Evolutionary conservation across 2,329 filamentous ascomycete genomes (phyloP), one percentile per base, ranked within the genome.

Genomic region (Ophiostoma piceae): DNA sequence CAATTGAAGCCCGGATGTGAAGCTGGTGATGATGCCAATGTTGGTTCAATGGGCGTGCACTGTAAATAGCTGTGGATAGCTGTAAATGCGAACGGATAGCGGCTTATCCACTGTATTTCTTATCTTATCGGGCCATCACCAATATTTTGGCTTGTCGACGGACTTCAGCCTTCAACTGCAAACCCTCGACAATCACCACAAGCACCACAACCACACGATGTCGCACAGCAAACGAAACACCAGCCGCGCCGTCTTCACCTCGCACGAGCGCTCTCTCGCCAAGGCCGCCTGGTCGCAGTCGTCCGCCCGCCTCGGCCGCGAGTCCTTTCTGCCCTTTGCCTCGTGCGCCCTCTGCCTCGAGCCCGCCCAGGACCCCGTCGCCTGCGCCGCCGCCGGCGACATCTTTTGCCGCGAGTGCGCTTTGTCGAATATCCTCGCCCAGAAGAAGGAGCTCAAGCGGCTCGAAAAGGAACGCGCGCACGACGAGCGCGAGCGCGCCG

Each of bases 321-420:
- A 98, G 77, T 95, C 92, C 70, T 98, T 97, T 79, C 87, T 98
- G 12, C 90, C 92, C 5, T 97, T 98, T 78, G 92, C 90, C 69
- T 92, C 90, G 29, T 99, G 94, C 81, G 87, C 90, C 69, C 84
- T 99, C 37, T 99, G 94, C 77, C 88, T 98, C 19, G 87, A 93
- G 71, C 86, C 90, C 8, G 91, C 94, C 26, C 87, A 90, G 39
- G 87, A 92, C 66, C 94, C 95, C 0, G 92, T 97, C 47, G 88
- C 92, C 29, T 98, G 94, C 79, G 82, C 86, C 2, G 86, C 89
- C 73, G 86, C 89, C 73, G 94, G 94, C 72, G 94, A 98, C 79
- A 84, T 99, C 16, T 98, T 98, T 82, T 99, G 94, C 79, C 89
- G 92, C 74, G 95, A 98, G 81, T 99, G 94, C 81, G 94, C 93